phyloP scores from a whole-genome alignment of 805 yeast genomes.

The Saccharomycopsis synnaedendra region DNA sequence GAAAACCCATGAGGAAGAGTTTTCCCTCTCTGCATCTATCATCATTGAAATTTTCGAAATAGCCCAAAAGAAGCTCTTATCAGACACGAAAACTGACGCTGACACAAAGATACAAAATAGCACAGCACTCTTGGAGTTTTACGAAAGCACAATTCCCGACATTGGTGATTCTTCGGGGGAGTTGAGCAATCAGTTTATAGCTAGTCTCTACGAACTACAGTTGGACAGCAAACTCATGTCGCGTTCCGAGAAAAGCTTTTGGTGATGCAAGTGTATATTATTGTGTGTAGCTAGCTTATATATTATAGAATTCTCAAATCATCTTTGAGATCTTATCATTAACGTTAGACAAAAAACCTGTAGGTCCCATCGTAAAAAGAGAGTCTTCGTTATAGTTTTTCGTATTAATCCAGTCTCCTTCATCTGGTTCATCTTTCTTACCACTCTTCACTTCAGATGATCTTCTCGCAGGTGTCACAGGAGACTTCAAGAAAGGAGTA shows the following conservation, averaged over 20 bases:
- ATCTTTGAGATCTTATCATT: constrained; percentile 16
- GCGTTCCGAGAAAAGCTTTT: background rate
- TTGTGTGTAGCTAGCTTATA: background rate
- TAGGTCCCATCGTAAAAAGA: constrained; percentile 15
- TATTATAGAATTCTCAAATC: background rate
- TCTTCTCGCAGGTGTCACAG: background rate
- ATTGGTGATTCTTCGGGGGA: too few species aligned
- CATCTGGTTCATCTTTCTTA: background rate
- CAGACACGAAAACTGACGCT: too few species aligned
- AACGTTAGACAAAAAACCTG: constrained; percentile 15
- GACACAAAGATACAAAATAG: too few species aligned
- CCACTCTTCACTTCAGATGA: background rate
- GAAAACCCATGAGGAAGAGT: too few species aligned
- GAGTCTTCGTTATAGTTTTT: constrained; percentile 16
- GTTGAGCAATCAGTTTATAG: background rate
- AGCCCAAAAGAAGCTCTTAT: too few species aligned
- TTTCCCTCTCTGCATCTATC: too few species aligned
- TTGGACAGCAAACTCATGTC: background rate
- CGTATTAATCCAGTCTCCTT: constrained; percentile 15
- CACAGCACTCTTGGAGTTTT: too few species aligned
- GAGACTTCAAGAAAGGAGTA: background rate
- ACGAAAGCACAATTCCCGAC: too few species aligned
- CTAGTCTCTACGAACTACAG: background rate
- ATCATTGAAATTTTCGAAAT: too few species aligned
- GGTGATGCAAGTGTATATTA: background rate